phyloP scores from a whole-genome alignment of 2,329 filamentous ascomycete genomes.

The Phyllosticta ampelicida region DNA sequence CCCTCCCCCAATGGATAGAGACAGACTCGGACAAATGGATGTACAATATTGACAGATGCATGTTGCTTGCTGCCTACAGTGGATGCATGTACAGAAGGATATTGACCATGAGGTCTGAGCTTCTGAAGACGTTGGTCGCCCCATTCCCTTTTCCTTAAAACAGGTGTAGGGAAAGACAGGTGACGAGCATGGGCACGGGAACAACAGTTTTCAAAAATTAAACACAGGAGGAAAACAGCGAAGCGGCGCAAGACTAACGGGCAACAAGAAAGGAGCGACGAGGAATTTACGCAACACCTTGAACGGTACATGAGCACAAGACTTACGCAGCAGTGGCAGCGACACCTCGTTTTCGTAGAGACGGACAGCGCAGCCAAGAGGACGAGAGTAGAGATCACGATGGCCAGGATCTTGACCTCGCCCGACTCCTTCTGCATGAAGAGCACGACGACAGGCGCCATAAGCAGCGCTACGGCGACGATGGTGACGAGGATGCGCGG shows the following conservation, averaged over 20 bases:
- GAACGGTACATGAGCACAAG: too few relatives aligned
- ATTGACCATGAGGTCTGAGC: background rate
- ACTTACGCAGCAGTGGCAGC: conserved; percentile 18
- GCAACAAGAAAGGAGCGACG: background rate
- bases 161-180: background rate
- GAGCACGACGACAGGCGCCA: conserved; percentile 15
- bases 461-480: conserved; percentile 16
- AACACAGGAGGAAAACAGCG: background rate
- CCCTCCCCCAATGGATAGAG: background rate
- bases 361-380: conserved; percentile 15
- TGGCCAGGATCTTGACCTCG: conserved; percentile 12
- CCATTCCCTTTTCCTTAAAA: background rate
- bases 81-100: background rate
- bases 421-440: conserved; percentile 11
- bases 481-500: conserved; percentile 15
- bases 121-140: background rate
- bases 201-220: background rate
- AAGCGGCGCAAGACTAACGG: background rate
- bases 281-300: background rate
- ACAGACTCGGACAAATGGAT: background rate
- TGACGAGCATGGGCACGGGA: background rate
- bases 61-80: background rate
- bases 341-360: conserved; percentile 14
- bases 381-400: conserved; percentile 14
- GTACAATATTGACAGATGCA: background rate